phyloP scores from a whole-genome alignment of 148 eudicot species.

The Mesembryanthemum crystallinum region DNA sequence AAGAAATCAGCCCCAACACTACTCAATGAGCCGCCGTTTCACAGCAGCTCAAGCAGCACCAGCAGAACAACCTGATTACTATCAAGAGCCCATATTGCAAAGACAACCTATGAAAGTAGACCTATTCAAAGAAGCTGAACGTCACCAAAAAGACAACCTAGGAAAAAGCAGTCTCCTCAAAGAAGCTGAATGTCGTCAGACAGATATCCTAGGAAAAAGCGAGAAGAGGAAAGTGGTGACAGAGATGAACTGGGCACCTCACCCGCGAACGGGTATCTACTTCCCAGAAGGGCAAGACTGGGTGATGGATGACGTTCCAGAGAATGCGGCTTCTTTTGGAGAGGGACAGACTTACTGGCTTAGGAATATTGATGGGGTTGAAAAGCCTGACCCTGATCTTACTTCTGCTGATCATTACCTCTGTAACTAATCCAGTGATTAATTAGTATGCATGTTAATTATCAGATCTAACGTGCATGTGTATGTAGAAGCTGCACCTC shows the following conservation, averaged over 20 bases:
- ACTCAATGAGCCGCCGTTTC: background rate
- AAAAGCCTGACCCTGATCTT: slow-evolving; percentile 29
- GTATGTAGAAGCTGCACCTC: too few species aligned
- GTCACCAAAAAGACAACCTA: background rate
- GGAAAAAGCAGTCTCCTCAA: background rate
- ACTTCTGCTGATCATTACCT: slow-evolving; percentile 26
- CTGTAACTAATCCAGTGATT: too few species aligned
- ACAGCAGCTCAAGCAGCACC: background rate
- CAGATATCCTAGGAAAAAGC: background rate
- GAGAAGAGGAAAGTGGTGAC: background rate
- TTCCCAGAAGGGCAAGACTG: slow-evolving; percentile 55
- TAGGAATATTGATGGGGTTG: slow-evolving; percentile 52
- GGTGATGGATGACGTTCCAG: slow-evolving; percentile 53
- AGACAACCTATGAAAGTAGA: background rate
- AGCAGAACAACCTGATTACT: background rate
- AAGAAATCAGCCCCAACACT: background rate
- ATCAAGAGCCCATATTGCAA: background rate
- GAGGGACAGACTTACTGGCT: slow-evolving; percentile 43
- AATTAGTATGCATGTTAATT: too few species aligned
- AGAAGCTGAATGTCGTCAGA: background rate
- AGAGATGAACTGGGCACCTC: slow-evolving; percentile 48
- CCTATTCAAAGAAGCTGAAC: background rate
- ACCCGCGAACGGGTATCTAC: slow-evolving; percentile 57
- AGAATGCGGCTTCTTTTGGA: slow-evolving; percentile 34
- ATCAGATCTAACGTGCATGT: too few species aligned